These are phyloP conservation scores for Leishmania turanica DNA, from an alignment of 208 protist species.

Conservation along the genomic window DNA sequence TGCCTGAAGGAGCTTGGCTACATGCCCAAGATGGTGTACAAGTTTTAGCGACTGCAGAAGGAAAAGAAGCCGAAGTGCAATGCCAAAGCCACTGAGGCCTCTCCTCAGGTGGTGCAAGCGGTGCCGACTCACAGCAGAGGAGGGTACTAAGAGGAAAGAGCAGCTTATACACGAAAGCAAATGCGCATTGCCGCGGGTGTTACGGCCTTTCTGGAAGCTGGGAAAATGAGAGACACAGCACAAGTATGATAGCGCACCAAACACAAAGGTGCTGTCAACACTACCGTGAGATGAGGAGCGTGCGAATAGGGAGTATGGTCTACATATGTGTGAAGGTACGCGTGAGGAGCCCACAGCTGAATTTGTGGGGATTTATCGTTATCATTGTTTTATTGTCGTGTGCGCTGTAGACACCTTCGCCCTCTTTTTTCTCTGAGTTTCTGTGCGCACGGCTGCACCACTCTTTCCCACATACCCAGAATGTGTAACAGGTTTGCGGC, in stretches of 20 bases:
- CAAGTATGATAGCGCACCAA: neutral
- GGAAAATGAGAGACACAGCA: neutral
- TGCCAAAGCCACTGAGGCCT: neutral
- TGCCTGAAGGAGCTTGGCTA: constrained; percentile 91
- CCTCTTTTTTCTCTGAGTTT: constrained; percentile 1
- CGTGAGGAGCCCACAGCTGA: neutral
- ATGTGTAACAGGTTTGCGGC: neutral
- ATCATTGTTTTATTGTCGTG: neutral
- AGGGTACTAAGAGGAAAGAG: neutral
- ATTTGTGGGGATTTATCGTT: neutral
- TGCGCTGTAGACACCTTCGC: neutral
- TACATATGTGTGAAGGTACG: neutral
- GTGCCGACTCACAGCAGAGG: neutral
- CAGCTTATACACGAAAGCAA: too few species aligned
- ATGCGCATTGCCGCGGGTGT: neutral
- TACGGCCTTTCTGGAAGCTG: neutral
- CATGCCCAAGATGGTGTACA: constrained; percentile 89
- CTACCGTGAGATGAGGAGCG: neutral
- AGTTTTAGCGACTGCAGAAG: constrained; percentile 60
- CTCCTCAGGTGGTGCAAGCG: neutral
- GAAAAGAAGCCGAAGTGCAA: neutral
- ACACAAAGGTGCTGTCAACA: too few species aligned
- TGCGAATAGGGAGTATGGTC: neutral
- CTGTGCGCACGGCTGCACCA: neutral
- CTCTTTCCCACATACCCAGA: neutral